Percentiles rank a stretch among this genome's conserved stretches.
These are phyloP conservation scores for Cystobasidium ongulense DNA, from an alignment of 768 basidiomycete genomes.

Conservation along the genomic window DNA sequence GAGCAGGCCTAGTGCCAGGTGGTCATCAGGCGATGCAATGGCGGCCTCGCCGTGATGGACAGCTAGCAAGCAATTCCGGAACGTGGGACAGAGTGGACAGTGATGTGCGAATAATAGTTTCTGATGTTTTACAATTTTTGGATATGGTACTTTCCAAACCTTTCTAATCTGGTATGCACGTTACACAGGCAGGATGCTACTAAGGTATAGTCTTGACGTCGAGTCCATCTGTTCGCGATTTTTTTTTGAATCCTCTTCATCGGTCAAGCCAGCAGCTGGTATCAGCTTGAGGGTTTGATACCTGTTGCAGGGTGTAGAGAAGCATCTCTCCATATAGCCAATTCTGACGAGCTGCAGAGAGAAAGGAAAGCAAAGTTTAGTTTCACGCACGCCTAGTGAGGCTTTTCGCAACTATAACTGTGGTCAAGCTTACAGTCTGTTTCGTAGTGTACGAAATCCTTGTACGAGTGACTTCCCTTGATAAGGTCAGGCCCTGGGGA, in stretches of 20 bases:
- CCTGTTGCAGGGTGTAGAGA: not conserved
- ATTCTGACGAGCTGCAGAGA: slow-evolving; percentile 10
- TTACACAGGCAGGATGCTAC: not conserved
- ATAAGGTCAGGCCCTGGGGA: slow-evolving; percentile 13
- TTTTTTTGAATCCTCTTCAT: not conserved
- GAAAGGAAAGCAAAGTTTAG: not conserved
- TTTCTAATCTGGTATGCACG: too few species aligned
- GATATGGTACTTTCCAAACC: too few species aligned
- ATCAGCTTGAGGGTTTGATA: not conserved
- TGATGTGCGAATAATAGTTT: too few species aligned
- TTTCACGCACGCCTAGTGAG: not conserved
- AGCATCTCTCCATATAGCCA: slow-evolving; percentile 28
- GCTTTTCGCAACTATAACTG: not conserved
- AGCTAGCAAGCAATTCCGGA: too few species aligned
- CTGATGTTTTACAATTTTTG: too few species aligned
- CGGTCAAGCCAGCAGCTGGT: slow-evolving; percentile 26
- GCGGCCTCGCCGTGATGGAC: too few species aligned
- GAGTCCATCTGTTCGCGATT: too few species aligned
- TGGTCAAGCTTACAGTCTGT: not conserved
- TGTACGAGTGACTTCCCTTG: slow-evolving; percentile 1
- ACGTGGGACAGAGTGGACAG: too few species aligned
- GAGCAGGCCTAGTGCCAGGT: too few species aligned
- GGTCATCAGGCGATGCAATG: too few species aligned
- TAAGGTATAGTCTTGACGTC: not conserved
- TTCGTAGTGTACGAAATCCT: slow-evolving; percentile 20